A percentile compares a stretch with the other conserved stretches of the same genome.
Conservation (phyloP, 1,284 basidiomycete genomes). For the Erythrobasidium hasegawianum region DNA sequence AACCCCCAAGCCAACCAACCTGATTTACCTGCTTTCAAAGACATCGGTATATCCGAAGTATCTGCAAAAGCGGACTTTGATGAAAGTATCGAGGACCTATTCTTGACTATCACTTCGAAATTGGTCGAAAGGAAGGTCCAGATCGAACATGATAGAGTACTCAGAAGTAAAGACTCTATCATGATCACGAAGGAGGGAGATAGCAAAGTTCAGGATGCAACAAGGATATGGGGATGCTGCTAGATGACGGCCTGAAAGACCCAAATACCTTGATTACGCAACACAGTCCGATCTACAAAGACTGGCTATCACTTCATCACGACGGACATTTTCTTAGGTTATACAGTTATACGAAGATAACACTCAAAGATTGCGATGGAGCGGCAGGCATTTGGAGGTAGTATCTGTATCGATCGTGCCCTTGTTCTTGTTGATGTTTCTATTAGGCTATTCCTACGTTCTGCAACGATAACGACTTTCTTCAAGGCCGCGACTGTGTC, state of each 20-base stretch:
- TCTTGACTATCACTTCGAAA: slow-evolving; percentile 67
- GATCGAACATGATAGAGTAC: slow-evolving; percentile 71
- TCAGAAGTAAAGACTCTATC: slow-evolving; percentile 72
- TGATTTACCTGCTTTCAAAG: slow-evolving; percentile 26
- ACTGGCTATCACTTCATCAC: too few species aligned
- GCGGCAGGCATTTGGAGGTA: too few species aligned
- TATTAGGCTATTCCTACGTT: background rate
- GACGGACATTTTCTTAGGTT: too few species aligned
- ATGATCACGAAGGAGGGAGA: slow-evolving; percentile 55
- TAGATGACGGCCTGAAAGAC: too few species aligned
- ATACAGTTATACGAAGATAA: too few species aligned
- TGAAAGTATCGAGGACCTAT: slow-evolving; percentile 71
- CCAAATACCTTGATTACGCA: too few species aligned
- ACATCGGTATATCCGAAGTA: slow-evolving; percentile 35
- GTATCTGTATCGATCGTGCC: too few species aligned
- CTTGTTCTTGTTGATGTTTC: background rate
- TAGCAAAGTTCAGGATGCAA: slow-evolving; percentile 22
- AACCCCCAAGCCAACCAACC: slow-evolving; percentile 21
- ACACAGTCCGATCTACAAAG: too few species aligned
- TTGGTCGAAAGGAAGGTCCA: slow-evolving; percentile 70
- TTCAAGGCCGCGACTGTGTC: too few species aligned
- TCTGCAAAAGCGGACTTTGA: slow-evolving; percentile 58
- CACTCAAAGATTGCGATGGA: too few species aligned
- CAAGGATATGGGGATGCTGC: slow-evolving; percentile 34
- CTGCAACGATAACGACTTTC: too few species aligned